Evolutionary conservation across 306 rosid genomes (phyloP).

Genomic region (Vigna radiata): DNA sequence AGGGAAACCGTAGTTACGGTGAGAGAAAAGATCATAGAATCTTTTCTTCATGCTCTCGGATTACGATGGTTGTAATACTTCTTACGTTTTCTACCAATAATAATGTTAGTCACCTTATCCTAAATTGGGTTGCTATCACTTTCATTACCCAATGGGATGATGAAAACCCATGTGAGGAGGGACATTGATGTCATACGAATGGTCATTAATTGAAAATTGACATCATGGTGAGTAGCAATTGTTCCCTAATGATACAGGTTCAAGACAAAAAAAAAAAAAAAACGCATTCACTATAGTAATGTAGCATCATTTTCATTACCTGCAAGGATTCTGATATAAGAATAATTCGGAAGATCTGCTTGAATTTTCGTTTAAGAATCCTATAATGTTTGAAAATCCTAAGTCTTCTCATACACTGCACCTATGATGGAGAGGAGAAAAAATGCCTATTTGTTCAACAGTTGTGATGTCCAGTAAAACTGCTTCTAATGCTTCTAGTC

Average conservation of each 20-base stretch:
- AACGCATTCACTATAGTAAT: background rate
- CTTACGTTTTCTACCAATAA: too few relatives aligned
- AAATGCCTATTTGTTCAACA: constrained; percentile 1
- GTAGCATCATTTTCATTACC: constrained; percentile 2
- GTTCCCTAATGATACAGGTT: background rate
- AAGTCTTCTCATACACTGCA: background rate
- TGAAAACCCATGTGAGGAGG: background rate
- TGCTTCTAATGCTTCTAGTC: background rate
- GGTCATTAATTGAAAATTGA: background rate
- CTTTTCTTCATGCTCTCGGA: too few relatives aligned
- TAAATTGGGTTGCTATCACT: background rate
- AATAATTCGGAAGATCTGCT: background rate
- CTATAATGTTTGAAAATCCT: constrained; percentile 8
- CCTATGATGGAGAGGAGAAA: background rate
- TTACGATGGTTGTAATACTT: too few relatives aligned
- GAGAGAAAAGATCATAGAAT: too few relatives aligned
- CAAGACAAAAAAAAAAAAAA: background rate
- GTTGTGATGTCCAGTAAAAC: constrained; percentile 8
- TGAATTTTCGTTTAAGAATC: background rate
- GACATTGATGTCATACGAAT: background rate
- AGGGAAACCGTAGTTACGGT: too few relatives aligned
- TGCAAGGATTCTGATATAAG: background rate
- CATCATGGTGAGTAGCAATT: background rate
- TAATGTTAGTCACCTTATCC: too few relatives aligned
- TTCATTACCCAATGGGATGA: background rate